Base-by-base conservation (phyloP, 2,329 filamentous ascomycete species). In the Colletotrichum magnum region DNA sequence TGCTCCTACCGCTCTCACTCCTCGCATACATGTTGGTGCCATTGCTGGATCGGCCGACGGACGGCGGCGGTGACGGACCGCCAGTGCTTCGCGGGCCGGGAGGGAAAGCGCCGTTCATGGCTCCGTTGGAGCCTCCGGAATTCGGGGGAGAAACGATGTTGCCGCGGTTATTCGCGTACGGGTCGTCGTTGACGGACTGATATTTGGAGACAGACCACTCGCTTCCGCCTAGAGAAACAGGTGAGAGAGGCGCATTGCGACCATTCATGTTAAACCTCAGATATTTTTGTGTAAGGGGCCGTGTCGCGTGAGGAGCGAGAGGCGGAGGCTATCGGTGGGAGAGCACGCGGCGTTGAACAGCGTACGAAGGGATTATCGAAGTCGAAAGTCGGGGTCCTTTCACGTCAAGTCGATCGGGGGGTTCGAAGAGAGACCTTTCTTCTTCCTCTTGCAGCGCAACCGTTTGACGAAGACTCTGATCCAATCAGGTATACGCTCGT, bases 41-140 rank as follows among this genome's bases (percentile, higher is more conserved):
- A 78, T 92, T 91, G 80, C 94, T 98, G 59, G 94, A 97, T 72
- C 93, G 88, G 71, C 93, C 94, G 74, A 98, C 87, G 5, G 95
- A 98, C 72, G 92, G 94, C 28, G 96, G 95, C 63, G 95, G 95
- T 58, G 95, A 98, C 60, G 95, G 89, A 28, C 86, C 88, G 73
- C 88, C 88, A 71, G 83, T 83, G 78, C 83, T 89, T 82, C 84
- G 86, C 79, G 85, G 87, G 71, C 83, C 85, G 39, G 86, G 78
- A 59, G 88, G 83, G 75, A 88, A 90, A 72, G 81, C 76, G 75
- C 84, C 86, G 80, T 89, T 92, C 84, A 92, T 89, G 75, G 73
- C 75, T 75, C 83, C 82, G 83, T 85, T 85, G 73, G 87, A 86
- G 77, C 88, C 85, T 79, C 87, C 91, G 61, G 92, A 93, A 74